A percentile compares a stretch with the other conserved stretches of the same genome.
phyloP scores from a whole-genome alignment of 75 land plant genomes.

The Adiantum capillusveneris region DNA sequence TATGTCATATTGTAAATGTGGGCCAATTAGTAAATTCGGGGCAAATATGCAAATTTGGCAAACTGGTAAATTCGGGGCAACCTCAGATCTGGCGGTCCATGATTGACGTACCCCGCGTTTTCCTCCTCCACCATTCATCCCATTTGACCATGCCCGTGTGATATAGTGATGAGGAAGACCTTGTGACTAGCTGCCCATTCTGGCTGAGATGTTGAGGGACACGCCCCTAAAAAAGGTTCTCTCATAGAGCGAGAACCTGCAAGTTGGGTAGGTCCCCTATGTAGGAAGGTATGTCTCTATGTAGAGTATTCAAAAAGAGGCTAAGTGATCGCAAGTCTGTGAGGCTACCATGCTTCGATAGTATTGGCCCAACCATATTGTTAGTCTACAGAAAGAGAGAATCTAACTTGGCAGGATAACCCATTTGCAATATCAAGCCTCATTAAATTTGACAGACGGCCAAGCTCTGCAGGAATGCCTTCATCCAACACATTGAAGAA shows the following conservation, averaged over 20 bases:
- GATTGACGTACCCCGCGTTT: too few species aligned
- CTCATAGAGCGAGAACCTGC: slow-evolving; percentile 64
- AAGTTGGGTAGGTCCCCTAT: slow-evolving; percentile 49
- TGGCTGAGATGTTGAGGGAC: slow-evolving; percentile 49
- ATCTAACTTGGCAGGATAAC: slow-evolving; percentile 57
- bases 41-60: too few species aligned
- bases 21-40: too few species aligned
- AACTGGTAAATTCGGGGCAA: too few species aligned
- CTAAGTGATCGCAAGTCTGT: slow-evolving; percentile 44
- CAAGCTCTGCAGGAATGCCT: slow-evolving; percentile 64
- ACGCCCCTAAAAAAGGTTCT: slow-evolving; percentile 49
- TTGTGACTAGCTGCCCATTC: slow-evolving; percentile 39
- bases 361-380: slow-evolving; percentile 43
- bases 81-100: too few species aligned
- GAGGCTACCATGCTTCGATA: slow-evolving; percentile 55
- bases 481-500: slow-evolving; percentile 65
- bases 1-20: too few species aligned
- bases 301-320: slow-evolving; percentile 63
- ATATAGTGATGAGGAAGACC: too few species aligned
- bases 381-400: slow-evolving; percentile 65
- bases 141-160: too few species aligned
- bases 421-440: slow-evolving; percentile 60
- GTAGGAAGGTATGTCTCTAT: slow-evolving; percentile 48
- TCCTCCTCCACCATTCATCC: too few species aligned
- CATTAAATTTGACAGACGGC: slow-evolving; percentile 44